Evolutionary conservation across 306 rosid species (phyloP), one percentile per base, ranked within the genome.

Genomic region (Ceratonia siliqua): DNA sequence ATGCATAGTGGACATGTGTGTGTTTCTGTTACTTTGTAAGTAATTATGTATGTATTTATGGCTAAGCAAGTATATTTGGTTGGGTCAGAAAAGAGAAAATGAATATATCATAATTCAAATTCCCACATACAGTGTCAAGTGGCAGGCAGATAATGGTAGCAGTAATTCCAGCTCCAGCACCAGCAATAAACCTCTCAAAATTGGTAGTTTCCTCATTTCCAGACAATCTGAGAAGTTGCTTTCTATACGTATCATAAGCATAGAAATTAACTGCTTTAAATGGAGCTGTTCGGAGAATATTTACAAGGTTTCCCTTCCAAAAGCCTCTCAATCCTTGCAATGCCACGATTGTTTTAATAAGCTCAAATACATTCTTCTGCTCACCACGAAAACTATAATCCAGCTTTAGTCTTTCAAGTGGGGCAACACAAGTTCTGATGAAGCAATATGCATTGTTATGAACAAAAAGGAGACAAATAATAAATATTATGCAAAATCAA

Each of bases 331-430:
- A 79, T 3, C 99, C 99, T 85, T 94, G 97, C 62, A 93, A 80
- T 41, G 82, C 62, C 0, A 95, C 95, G 72, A 94, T 94, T 43
- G 81, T 69, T 62, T 79, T 84, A 65, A 94, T 77, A 15, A 94
- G 85, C 68, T 90, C 92, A 30, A 83, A 42, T 8, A 94, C 83
- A 79, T 88, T 75, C 87, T 62, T 87, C 88, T 73, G 82, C 82
- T 94, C 99, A 2, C 96, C 97, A 5, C 95, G 93, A 45, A 94
- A 86, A 63, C 91, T 90, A 59, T 94, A 94, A 49, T 94, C 99
- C 89, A 94, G 86, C 95, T 94, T 94, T 14, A 94, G 93, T 76
- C 99, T 90, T 85, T 94, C 99, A 35, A 94, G 96, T 2, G 99
- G 99, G 2, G 99, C 99, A 46, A 94, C 95, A 74, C 88, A 90